Base-by-base conservation (phyloP, 2,329 filamentous ascomycete species). In the Xylaria arbuscula region DNA sequence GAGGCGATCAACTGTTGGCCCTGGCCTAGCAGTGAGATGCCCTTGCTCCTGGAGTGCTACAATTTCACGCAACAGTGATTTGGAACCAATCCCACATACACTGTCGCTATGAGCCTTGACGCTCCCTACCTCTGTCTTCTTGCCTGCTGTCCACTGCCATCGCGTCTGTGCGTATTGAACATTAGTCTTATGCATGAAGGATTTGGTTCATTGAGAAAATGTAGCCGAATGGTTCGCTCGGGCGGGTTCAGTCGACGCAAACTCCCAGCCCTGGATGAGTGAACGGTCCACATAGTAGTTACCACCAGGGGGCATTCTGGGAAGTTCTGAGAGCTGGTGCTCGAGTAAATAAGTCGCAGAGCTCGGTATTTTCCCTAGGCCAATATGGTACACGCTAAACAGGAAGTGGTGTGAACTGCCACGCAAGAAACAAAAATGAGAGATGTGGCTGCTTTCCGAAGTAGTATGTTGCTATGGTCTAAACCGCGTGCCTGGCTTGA, bases 131-230 rank as follows among this genome's bases (percentile, higher is more conserved):
- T 51, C 48, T 28, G 28, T 1, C 13, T 56, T 11, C 53, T n/a
- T 24, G 11, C 1, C 34, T 24, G 19, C 11, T 36, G 8, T 4
- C 15, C 15, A 22, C 53, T 40, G 24, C 34, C 19, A 9, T 19
- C 17, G 10, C 34, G 34, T 55, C 32, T 55, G 53, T 38, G 48
- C 48, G 24, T 9, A 53, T 5, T 13, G 6, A 53, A 34, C 32
- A 15, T 17, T 17, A 32, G 48, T 15, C 51, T 19, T 17, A n/a
- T 57, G 38, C 38, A n/a, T 45, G 22, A 19, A n/a, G 40, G 22
- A 36, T 57, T 11, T 57, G 13, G 42, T 50, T 57, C 17, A 19
- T 32, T 40, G 15, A 57, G 40, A 24, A 47, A 48, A 24, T 40
- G 34, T 53, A 45, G 5, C 28, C 5, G 28, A 28, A 28, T 28